phyloP scores from a whole-genome alignment of 192 early-diverging fungal genomes.

The Rhizophagus clarus region DNA sequence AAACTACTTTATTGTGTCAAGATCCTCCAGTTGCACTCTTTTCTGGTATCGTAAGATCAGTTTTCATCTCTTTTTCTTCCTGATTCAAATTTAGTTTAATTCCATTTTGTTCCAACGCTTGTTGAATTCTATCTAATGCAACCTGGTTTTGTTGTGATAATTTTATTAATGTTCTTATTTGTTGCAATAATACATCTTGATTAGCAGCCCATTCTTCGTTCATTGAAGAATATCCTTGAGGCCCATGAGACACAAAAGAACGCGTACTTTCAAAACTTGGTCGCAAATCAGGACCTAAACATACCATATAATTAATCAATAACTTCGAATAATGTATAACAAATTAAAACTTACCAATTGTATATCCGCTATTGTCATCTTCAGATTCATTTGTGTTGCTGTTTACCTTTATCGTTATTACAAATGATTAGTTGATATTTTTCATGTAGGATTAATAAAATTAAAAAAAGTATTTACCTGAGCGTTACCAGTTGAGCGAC shows the following conservation, averaged over 20 bases:
- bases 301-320: background rate
- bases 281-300: slow-evolving; percentile 25
- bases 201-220: slow-evolving; percentile 24
- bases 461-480: slow-evolving; percentile 12
- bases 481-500: slow-evolving; percentile 34
- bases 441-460: background rate
- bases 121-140: slow-evolving; percentile 18
- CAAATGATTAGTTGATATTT: background rate
- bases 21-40: background rate
- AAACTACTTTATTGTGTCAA: background rate
- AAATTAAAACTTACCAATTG: background rate
- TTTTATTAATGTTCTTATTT: slow-evolving; percentile 21
- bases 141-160: slow-evolving; percentile 28
- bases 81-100: background rate
- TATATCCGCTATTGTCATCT: slow-evolving; percentile 1
- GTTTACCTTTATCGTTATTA: slow-evolving; percentile 2
- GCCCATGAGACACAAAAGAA: slow-evolving; percentile 36
- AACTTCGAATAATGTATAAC: background rate
- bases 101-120: slow-evolving; percentile 28
- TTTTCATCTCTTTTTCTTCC: background rate
- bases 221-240: slow-evolving; percentile 41
- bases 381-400: background rate
- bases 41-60: background rate
- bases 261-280: slow-evolving; percentile 47
- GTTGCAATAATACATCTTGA: slow-evolving; percentile 29